Evolutionary conservation across 345 rosid species (phyloP), one percentile per base, ranked within the genome.

Genomic region (Kernera saxatilis): DNA sequence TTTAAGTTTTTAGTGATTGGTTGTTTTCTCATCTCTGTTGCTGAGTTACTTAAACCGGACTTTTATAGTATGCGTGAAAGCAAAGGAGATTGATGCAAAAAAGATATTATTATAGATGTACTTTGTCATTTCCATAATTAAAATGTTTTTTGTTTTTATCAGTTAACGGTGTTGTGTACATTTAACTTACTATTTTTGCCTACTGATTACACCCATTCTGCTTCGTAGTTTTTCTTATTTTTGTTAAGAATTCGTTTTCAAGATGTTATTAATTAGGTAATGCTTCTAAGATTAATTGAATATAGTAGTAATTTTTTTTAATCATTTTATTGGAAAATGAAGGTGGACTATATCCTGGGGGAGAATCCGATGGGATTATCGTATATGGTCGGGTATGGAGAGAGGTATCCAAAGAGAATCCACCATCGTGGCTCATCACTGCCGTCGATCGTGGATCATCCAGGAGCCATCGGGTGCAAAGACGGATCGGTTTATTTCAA

Each of bases 401-500:
- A 82, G 66, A 74, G 19, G 13, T 91, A 77, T 25, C 99, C 99
- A 10, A 86, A 78, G 70, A 83, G 87, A 22, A 94, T 94, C 73
- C 99, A 94, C 74, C 99, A 94, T 58, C 86, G 99, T 0, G 98
- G 95, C 41, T 89, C 99, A 0, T 94, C 99, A 0, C 64, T 88
- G 11, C 99, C 98, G 1, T 88, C 97, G 0, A 55, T 84, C 11
- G 82, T 71, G 57, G 93, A 84, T 69, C 92, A 84, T 55, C 88
- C 95, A 32, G 79, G 70, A 6, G 32, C 78, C 41, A 84, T 94
- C 0, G 78, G 88, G 0, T 94, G 98, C 73, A 88, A 85, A 57
- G 92, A 88, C 21, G 99, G 97, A 5, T 80, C 98, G 0, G 40
- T 76, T 60, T 89, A 88, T 70, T 94, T 84, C 49, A 87, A 84